A percentile compares a stretch with the other conserved stretches of the same genome.
These are phyloP conservation scores for Mycena vulgaris DNA, from an alignment of 768 basidiomycete species.

Conservation along the genomic window DNA sequence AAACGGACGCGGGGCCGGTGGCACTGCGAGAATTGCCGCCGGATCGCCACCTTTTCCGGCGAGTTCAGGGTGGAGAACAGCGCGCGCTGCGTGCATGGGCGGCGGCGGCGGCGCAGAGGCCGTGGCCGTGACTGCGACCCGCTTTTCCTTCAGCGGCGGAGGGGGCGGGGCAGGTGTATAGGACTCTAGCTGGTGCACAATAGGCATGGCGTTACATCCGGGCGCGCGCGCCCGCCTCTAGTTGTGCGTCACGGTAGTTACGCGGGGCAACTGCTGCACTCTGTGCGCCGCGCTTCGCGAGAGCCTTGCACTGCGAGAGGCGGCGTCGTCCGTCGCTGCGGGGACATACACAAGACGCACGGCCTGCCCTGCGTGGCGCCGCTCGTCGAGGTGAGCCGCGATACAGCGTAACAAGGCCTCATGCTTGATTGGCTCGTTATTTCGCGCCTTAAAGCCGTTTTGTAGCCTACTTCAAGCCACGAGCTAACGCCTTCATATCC, in stretches of 20 bases:
- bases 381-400: conserved; percentile 1
- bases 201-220: conserved; percentile 1
- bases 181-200: conserved; percentile 7
- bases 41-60: conserved; percentile 14
- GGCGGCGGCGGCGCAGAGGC: not conserved
- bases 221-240: not conserved
- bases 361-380: not conserved
- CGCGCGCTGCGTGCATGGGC: conserved; percentile 11
- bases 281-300: not conserved
- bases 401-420: not conserved
- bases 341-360: not conserved
- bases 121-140: conserved; percentile 2
- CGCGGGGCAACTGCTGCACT: not conserved
- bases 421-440: conserved; percentile 2
- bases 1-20: not conserved
- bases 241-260: not conserved
- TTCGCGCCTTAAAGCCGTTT: not conserved
- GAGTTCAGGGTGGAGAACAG: conserved; percentile 9
- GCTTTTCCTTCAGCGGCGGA: not conserved
- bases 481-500: not conserved
- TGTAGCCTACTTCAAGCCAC: conserved; percentile 3
- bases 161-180: not conserved
- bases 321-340: not conserved
- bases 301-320: not conserved
- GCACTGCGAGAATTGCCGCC: conserved; percentile 1